phyloP scores from a whole-genome alignment of 2,329 filamentous ascomycete genomes.

The Lecanoromycetidae sp. region DNA sequence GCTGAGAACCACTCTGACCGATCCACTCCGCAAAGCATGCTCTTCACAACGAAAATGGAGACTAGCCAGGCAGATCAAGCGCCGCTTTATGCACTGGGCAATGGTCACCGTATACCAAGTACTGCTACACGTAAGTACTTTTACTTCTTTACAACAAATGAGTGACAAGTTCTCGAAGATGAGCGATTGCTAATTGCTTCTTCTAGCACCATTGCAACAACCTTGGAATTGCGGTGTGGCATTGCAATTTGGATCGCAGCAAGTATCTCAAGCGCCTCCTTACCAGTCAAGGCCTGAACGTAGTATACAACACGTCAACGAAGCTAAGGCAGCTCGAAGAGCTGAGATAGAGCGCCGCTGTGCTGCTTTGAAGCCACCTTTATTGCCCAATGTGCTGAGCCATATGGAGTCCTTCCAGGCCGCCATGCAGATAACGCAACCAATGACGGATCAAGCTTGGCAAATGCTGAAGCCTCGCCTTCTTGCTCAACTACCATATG shows the following conservation, averaged over 20 bases:
- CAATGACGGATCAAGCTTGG: constrained; percentile 59
- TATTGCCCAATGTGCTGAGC: constrained; percentile 49
- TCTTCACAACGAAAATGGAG: not conserved
- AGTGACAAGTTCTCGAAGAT: not conserved
- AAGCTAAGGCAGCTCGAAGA: constrained; percentile 51
- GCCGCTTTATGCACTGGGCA: not conserved
- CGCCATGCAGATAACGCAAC: constrained; percentile 55
- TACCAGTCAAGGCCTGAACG: constrained; percentile 33
- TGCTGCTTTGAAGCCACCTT: constrained; percentile 51
- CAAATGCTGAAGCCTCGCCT: constrained; percentile 55
- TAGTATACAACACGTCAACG: constrained; percentile 50
- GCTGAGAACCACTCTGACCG: constrained; percentile 5
- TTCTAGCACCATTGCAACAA: not conserved
- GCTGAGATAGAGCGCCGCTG: constrained; percentile 62
- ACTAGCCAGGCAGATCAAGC: constrained; percentile 1
- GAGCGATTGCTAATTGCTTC: not conserved
- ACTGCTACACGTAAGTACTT: constrained; percentile 6
- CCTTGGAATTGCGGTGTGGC: not conserved
- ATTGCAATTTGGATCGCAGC: constrained; percentile 1
- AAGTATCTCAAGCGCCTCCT: constrained; percentile 7
- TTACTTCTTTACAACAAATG: not conserved
- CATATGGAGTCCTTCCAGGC: constrained; percentile 65
- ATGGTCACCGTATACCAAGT: not conserved
- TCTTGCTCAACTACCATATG: constrained; percentile 51
- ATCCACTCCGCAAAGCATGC: constrained; percentile 13